Conservation (phyloP, 306 rosid genomes). For the Vigna nakashimae region DNA sequence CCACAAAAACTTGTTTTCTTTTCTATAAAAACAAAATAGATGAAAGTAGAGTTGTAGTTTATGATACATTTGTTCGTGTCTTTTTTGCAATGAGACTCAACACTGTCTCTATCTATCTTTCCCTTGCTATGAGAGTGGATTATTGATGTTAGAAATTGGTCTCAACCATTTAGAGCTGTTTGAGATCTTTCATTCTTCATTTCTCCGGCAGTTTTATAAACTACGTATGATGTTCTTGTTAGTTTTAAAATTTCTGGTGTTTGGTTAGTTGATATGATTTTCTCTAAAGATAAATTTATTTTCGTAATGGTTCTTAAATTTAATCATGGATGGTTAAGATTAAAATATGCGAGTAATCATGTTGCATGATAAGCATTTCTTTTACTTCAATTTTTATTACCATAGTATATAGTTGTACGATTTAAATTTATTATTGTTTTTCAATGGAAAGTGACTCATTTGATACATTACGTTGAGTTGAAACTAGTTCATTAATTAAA, state of each 20-base stretch:
- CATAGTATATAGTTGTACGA: too few relatives aligned
- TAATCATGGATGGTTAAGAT: too few relatives aligned
- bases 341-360: too few relatives aligned
- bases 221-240: not conserved
- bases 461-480: too few relatives aligned
- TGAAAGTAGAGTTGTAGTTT: slow-evolving; percentile 50
- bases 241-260: not conserved
- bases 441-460: too few relatives aligned
- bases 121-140: slow-evolving; percentile 34
- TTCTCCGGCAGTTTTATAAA: not conserved
- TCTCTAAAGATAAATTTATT: not conserved
- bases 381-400: too few relatives aligned
- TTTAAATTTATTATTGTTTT: too few relatives aligned
- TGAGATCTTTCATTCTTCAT: slow-evolving; percentile 7
- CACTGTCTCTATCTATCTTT: slow-evolving; percentile 14
- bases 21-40: slow-evolving; percentile 7
- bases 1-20: slow-evolving; percentile 32
- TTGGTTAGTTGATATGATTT: not conserved
- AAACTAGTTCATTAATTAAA: too few relatives aligned
- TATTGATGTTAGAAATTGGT: slow-evolving; percentile 37
- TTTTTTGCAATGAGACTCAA: slow-evolving; percentile 31
- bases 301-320: not conserved
- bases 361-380: too few relatives aligned
- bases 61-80: slow-evolving; percentile 36
- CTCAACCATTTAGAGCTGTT: not conserved